Conservation (phyloP, 345 rosid genomes). For the Geranium rotundifolium region DNA sequence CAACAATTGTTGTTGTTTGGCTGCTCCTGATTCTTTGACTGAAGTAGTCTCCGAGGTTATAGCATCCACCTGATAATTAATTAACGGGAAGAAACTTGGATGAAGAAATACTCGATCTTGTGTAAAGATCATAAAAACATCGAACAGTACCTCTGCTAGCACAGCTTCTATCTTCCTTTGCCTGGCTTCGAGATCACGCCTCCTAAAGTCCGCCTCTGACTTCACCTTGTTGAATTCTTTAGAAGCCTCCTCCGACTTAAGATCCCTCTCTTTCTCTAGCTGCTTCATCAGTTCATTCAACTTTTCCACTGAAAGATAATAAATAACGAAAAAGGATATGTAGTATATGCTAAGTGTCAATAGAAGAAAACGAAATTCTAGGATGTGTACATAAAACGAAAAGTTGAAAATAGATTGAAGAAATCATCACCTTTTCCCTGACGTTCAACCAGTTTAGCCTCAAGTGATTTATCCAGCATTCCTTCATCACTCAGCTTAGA, state of each 20-base stretch:
- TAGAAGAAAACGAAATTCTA: conserved; percentile 6
- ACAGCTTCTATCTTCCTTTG: conserved; percentile 66
- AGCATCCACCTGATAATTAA: conserved; percentile 48
- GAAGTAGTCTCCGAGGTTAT: conserved; percentile 37
- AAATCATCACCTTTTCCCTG: conserved; percentile 39
- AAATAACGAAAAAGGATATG: too few species aligned
- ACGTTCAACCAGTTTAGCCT: conserved; percentile 58
- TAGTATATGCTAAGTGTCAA: too few species aligned
- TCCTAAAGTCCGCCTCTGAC: conserved; percentile 49
- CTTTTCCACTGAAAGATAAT: conserved; percentile 44
- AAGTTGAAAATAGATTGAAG: background rate
- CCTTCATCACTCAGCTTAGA: conserved; percentile 59
- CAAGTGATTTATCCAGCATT: conserved; percentile 51
- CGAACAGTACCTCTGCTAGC: conserved; percentile 44
- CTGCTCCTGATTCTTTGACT: conserved; percentile 50
- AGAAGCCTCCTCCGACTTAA: conserved; percentile 40
- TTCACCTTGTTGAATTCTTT: conserved; percentile 38
- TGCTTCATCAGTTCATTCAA: conserved; percentile 41
- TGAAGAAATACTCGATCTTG: background rate
- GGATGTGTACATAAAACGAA: too few species aligned
- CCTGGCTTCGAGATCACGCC: conserved; percentile 54
- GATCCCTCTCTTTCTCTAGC: conserved; percentile 48
- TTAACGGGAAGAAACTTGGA: conserved; percentile 6
- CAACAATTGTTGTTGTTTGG: conserved; percentile 39
- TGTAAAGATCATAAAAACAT: background rate